Conservation (phyloP, 768 basidiomycete genomes). For the Auricularia heimuer region DNA sequence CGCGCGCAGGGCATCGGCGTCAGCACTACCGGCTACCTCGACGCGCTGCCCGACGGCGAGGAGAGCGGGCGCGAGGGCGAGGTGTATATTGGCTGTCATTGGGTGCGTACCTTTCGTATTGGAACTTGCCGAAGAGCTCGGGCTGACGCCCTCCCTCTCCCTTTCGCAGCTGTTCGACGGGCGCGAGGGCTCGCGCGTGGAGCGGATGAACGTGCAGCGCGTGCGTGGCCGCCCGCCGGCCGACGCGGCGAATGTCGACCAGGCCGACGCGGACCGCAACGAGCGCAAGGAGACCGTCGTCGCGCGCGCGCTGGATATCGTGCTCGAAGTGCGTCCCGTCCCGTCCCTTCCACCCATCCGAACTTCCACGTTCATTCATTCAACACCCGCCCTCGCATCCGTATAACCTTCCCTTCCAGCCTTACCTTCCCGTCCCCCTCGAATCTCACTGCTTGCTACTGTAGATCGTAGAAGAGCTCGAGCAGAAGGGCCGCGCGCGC, state of each 20-base stretch:
- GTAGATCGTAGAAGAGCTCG: too few species aligned
- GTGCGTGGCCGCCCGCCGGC: neutral
- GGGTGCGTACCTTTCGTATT: too few species aligned
- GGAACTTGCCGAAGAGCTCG: too few species aligned
- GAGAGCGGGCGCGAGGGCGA: neutral
- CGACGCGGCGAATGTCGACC: neutral
- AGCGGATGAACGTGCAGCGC: neutral
- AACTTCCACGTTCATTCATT: too few species aligned
- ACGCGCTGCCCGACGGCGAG: neutral
- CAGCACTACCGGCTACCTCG: neutral
- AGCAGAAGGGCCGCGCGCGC: too few species aligned
- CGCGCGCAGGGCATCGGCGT: neutral
- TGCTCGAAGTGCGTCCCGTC: neutral
- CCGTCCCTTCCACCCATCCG: too few species aligned
- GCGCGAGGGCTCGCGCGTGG: neutral
- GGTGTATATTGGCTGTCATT: neutral
- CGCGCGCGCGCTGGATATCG: neutral
- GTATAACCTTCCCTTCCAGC: too few species aligned
- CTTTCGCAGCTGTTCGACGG: neutral
- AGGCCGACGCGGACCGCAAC: neutral
- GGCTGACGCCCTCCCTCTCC: neutral
- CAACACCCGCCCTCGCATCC: too few species aligned
- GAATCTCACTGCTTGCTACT: too few species aligned
- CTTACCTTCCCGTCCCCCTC: too few species aligned
- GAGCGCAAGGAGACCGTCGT: neutral